Percentiles rank a stretch among this genome's conserved stretches.
Conservation (phyloP, 805 yeast genomes). For the Zygosaccharomyces siamensis region DNA sequence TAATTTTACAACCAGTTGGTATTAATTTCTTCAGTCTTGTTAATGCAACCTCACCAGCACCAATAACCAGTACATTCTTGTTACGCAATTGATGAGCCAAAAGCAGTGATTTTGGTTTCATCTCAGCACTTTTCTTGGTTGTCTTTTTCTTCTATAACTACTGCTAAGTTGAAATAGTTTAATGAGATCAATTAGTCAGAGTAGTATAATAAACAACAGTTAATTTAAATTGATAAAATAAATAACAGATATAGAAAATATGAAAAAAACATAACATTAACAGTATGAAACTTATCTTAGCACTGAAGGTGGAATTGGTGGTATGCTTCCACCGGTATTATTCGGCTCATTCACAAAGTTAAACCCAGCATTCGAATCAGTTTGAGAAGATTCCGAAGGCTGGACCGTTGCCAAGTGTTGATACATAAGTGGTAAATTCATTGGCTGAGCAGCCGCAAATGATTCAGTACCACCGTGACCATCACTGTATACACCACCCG, state of each 20-base stretch:
- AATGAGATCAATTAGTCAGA: too few relatives aligned
- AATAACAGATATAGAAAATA: background rate
- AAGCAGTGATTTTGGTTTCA: conserved; percentile 23
- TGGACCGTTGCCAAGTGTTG: conserved; percentile 1
- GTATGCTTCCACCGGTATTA: conserved; percentile 7
- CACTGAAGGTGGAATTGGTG: conserved; percentile 23
- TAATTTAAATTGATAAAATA: conserved; percentile 1
- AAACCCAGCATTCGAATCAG: background rate
- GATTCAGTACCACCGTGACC: background rate
- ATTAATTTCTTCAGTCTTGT: conserved; percentile 32
- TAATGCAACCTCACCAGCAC: conserved; percentile 35
- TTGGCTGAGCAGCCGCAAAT: background rate
- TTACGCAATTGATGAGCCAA: conserved; percentile 29
- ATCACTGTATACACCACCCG: background rate
- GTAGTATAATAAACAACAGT: too few relatives aligned
- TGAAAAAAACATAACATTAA: background rate
- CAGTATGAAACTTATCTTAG: conserved; percentile 8
- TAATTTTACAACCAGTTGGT: conserved; percentile 33
- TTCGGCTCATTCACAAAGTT: background rate
- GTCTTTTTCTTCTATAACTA: background rate
- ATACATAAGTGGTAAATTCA: conserved; percentile 1
- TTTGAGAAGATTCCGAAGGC: background rate
- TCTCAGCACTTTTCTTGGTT: conserved; percentile 1
- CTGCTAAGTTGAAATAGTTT: background rate
- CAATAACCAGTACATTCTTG: conserved; percentile 29